Evolutionary conservation across 2,329 filamentous ascomycete species (phyloP).

Genomic region (Albifimbria verrucaria): DNA sequence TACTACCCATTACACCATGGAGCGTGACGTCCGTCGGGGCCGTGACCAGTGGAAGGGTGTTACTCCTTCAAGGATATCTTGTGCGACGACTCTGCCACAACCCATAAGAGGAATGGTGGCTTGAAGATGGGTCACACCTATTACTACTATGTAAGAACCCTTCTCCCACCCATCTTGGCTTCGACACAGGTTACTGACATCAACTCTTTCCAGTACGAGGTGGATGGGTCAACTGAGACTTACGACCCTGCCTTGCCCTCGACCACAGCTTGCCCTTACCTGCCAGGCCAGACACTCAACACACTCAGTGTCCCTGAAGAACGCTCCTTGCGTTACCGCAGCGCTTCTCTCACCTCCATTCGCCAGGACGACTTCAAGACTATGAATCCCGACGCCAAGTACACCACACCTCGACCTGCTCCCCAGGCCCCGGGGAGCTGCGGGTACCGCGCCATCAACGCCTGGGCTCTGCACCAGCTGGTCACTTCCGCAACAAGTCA

Average conservation of each 20-base stretch:
- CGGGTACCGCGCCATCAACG: slow-evolving; percentile 24
- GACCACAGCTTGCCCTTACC: slow-evolving; percentile 77
- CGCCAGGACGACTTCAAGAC: slow-evolving; percentile 62
- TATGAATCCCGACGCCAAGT: slow-evolving; percentile 76
- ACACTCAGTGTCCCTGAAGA: slow-evolving; percentile 77
- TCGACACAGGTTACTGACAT: slow-evolving; percentile 13
- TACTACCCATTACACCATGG: slow-evolving; percentile 71
- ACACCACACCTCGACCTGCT: slow-evolving; percentile 56
- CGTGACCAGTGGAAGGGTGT: slow-evolving; percentile 82
- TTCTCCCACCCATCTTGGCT: slow-evolving; percentile 9
- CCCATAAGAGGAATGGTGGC: slow-evolving; percentile 55
- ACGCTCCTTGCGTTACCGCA: slow-evolving; percentile 55
- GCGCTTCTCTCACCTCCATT: slow-evolving; percentile 62
- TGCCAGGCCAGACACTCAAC: slow-evolving; percentile 87
- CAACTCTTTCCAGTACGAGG: slow-evolving; percentile 62
- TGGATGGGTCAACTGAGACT: slow-evolving; percentile 74
- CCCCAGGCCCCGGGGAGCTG: slow-evolving; percentile 37
- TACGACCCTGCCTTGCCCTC: slow-evolving; percentile 70
- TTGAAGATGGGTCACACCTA: slow-evolving; percentile 91
- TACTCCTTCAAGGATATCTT: slow-evolving; percentile 83
- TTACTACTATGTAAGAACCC: slow-evolving; percentile 81
- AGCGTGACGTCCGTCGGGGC: slow-evolving; percentile 73
- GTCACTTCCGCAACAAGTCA: slow-evolving; percentile 17
- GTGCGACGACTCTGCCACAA: slow-evolving; percentile 64
- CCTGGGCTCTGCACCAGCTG: slow-evolving; percentile 26